Evolutionary conservation across 1,284 basidiomycete species (phyloP), one percentile per base, ranked within the genome.

Genomic region (Sutorius eximius): DNA sequence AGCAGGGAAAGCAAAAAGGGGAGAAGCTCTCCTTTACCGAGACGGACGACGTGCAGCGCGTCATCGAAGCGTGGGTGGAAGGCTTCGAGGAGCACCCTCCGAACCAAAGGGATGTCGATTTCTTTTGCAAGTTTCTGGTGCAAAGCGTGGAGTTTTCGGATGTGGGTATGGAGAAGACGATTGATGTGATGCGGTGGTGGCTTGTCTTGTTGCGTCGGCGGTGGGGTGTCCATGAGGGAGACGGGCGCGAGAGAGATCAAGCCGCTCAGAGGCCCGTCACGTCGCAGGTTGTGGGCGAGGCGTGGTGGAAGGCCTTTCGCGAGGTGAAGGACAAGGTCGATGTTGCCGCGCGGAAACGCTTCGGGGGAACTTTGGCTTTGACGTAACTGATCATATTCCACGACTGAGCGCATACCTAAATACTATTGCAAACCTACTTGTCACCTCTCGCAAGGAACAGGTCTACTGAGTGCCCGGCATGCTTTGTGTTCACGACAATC

Each of bases 181-280:
- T 87, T 3, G 80, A 79, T 29, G 81, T 91, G 22, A 75, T 93
- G 74, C 85, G 81, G 65, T 93, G 88, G 85, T 93, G 93, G 91
- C 66, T 83, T 48, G 77, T 89, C 33, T 63, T 90, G 32, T 63
- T 90, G 62, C 75, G 83, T 62, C 72, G 83, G 52, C 68, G 78
- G 59, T 89, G 82, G 77, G 79, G 74, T 13, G 68, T 72, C 3
- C 81, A 77, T 58, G 85, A 87, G 65, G 59, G 71, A 50, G 69
- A 71, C 36, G 75, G 76, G 63, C 68, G 34, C 48, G 71, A 67
- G 32, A 60, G 60, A 20, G 71, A 71, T 59, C 32, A 59, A 64
- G 46, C 52, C 66, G 59, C 59, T 64, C 60, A 71, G 69, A 53
- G 63, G 56, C 24, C 5, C 24, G 37, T 38, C 24, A 68, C 55